Evolutionary conservation across 164 flowering plant species (phyloP).

Genomic region (Stephania japonica): DNA sequence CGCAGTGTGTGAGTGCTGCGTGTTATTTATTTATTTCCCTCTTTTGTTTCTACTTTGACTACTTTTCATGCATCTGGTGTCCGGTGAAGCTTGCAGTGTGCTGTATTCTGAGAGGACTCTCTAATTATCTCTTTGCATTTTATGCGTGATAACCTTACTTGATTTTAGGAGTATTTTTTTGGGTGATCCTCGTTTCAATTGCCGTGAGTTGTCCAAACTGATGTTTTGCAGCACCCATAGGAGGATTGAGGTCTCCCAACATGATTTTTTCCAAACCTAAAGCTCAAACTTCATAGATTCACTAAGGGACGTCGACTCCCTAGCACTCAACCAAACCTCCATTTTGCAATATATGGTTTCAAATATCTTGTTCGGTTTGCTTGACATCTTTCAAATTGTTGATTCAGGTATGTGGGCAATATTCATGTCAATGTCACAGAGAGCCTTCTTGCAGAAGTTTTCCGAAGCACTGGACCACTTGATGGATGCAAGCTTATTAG

Average conservation of each 20-base stretch:
- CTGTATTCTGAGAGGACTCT: not conserved
- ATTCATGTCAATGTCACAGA: slow-evolving; percentile 91
- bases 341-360: not conserved
- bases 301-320: too few relatives aligned
- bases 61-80: slow-evolving; percentile 4
- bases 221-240: too few relatives aligned
- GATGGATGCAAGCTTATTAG: slow-evolving; percentile 94
- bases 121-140: not conserved
- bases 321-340: too few relatives aligned
- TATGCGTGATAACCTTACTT: not conserved
- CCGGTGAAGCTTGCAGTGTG: too few relatives aligned
- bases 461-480: slow-evolving; percentile 86
- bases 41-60: slow-evolving; percentile 17
- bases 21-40: slow-evolving; percentile 10
- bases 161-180: not conserved
- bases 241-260: too few relatives aligned
- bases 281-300: too few relatives aligned
- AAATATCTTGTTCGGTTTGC: not conserved
- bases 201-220: too few relatives aligned
- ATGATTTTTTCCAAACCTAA: too few relatives aligned
- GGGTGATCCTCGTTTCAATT: too few relatives aligned
- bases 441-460: slow-evolving; percentile 92
- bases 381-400: slow-evolving; percentile 2
- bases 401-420: slow-evolving; percentile 93
- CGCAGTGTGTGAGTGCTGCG: slow-evolving; percentile 98